Percentiles rank a stretch among this genome's conserved stretches.
phyloP scores from a whole-genome alignment of 2,329 filamentous ascomycete genomes.

The Microthyrium microscopicum region DNA sequence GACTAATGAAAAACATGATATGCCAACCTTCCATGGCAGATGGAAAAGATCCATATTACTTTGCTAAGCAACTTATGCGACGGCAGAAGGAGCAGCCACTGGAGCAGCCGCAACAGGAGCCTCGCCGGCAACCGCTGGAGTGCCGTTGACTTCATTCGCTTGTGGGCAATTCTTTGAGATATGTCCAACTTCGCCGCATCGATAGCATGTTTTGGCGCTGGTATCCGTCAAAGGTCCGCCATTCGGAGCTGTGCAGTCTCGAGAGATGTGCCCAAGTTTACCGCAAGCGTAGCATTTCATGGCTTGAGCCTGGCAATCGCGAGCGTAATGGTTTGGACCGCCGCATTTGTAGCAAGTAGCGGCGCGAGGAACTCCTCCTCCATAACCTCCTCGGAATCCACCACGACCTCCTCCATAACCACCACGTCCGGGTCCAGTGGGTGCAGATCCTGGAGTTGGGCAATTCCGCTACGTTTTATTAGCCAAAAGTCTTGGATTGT shows the following conservation, averaged over 20 bases:
- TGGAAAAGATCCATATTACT: no score
- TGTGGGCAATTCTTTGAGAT: constrained; percentile 91
- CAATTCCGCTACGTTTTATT: constrained; percentile 51
- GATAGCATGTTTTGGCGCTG: constrained; percentile 97
- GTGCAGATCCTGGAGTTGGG: constrained; percentile 47
- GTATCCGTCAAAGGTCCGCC: constrained; percentile 89
- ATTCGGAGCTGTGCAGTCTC: constrained; percentile 92
- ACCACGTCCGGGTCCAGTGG: constrained; percentile 49
- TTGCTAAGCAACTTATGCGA: constrained; percentile 31
- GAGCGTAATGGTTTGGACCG: constrained; percentile 92
- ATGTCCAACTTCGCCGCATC: constrained; percentile 87
- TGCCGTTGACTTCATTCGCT: constrained; percentile 37
- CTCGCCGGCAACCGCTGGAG: constrained; percentile 16
- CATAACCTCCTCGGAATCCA: constrained; percentile 56
- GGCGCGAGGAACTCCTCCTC: constrained; percentile 46
- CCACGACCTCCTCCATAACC: constrained; percentile 46
- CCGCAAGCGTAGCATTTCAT: constrained; percentile 98
- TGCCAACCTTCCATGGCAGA: neutral
- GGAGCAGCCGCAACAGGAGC: constrained; percentile 18
- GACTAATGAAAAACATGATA: neutral
- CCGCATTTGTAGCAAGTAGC: constrained; percentile 56
- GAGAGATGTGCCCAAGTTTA: constrained; percentile 85
- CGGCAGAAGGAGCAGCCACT: constrained; percentile 24
- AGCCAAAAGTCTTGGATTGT: neutral
- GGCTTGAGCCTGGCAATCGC: constrained; percentile 93